Base-by-base conservation (phyloP, 441 rosid species). In the Jatropha multifida region DNA sequence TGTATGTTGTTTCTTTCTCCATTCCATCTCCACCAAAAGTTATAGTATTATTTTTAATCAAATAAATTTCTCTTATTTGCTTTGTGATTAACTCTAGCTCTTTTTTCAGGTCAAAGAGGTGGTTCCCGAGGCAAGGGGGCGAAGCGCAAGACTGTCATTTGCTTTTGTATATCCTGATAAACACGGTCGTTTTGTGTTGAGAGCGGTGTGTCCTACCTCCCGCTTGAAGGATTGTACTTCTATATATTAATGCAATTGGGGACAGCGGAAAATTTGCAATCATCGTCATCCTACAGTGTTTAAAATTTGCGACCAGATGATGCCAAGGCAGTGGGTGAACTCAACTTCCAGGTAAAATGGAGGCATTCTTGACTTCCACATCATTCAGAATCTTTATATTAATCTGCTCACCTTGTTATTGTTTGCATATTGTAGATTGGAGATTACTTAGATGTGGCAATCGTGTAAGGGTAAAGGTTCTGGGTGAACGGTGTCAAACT, bases 101-200 rank as follows among this genome's bases (percentile, higher is more conserved):
- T 32, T 49, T 23, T 71, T 69, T n/a, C 78, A 93, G 99, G 96
- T 94, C 52, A 91, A 93, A 81, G 99, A 93, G 87, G 96, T 94
- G 11, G 92, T 90, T 71, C 90, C 90, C 0, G 96, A 88, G 61
- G 98, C 99, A 76, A 93, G 98, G 84, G 90, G 93, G 85, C 88
- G 89, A 81, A 88, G 86, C 81, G 97, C 94, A 18, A 89, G 85
- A 75, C 78, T 94, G 40, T 93, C 99, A 4, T 94, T 94, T 84
- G 99, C 99, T 41, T 90, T 94, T 81, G 98, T 93, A 12, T 94
- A 93, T 89, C 99, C 98, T 5, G 91, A 89, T 84, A 90, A 86
- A 74, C 80, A 81, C 18, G 99, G 99, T 17, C 91, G 92, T 77
- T 93, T 87, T 78, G 83, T 86, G 73, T 83, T 90, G 73, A 86